These are phyloP conservation scores for Talaromyces albobiverticillius DNA, from an alignment of 2,329 filamentous ascomycete genomes.

Conservation along the genomic window DNA sequence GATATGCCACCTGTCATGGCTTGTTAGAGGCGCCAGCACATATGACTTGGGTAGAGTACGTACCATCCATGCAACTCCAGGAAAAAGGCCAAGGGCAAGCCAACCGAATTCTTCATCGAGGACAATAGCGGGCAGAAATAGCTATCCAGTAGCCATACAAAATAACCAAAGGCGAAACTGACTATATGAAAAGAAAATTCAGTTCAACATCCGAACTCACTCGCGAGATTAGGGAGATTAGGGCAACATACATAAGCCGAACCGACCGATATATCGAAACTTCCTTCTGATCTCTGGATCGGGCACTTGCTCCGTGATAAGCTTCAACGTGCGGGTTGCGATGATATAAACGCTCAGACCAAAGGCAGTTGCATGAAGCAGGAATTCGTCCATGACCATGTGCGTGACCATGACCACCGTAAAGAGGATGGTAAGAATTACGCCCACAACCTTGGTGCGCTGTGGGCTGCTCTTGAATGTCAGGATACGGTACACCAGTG, in stretches of 20 bases:
- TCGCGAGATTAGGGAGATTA: not conserved
- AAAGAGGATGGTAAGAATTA: not conserved
- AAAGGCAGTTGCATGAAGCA: slow-evolving; percentile 39
- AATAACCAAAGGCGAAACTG: slow-evolving; percentile 37
- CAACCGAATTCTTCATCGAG: slow-evolving; percentile 26
- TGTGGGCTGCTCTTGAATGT: slow-evolving; percentile 28
- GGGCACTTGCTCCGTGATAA: slow-evolving; percentile 33
- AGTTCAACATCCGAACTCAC: not conserved
- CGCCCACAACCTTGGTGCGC: slow-evolving; percentile 19
- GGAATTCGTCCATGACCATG: slow-evolving; percentile 44
- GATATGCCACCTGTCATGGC: slow-evolving; percentile 39
- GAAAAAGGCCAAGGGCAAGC: slow-evolving; percentile 38
- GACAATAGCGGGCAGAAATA: slow-evolving; percentile 32
- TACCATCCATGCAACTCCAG: slow-evolving; percentile 46
- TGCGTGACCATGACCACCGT: slow-evolving; percentile 40
- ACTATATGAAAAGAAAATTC: slow-evolving; percentile 20
- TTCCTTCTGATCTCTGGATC: slow-evolving; percentile 24
- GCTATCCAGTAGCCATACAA: slow-evolving; percentile 41
- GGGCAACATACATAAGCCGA: slow-evolving; percentile 24
- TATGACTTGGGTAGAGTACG: slow-evolving; percentile 5
- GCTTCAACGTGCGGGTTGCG: slow-evolving; percentile 24
- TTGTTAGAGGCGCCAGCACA: not conserved
- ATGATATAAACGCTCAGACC: slow-evolving; percentile 36
- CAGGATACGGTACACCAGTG: slow-evolving; percentile 41
- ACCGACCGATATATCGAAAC: slow-evolving; percentile 19